phyloP scores from a whole-genome alignment of 192 early-diverging fungal species.

The Dissophora ornata region DNA sequence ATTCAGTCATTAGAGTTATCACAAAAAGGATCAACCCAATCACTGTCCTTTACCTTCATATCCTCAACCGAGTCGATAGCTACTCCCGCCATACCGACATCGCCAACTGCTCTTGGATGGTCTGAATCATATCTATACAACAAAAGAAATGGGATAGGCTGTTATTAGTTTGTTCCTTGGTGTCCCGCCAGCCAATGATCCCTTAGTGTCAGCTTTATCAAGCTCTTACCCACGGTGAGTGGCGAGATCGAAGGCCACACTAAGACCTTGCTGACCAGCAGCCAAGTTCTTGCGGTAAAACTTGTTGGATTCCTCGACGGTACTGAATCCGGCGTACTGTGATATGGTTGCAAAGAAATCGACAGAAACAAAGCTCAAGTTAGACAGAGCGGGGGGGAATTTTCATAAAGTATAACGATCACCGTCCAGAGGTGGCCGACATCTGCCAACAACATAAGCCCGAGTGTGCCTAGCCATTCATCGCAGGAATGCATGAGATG shows the following conservation, averaged over 20 bases:
- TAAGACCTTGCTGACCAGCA: constrained; percentile 89
- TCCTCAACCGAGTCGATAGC: constrained; percentile 94
- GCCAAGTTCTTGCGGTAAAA: constrained; percentile 91
- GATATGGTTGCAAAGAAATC: neutral
- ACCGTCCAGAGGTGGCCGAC: too few relatives aligned
- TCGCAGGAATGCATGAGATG: too few relatives aligned
- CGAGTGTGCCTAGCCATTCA: too few relatives aligned
- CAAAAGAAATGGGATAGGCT: neutral
- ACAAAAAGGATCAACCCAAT: too few relatives aligned
- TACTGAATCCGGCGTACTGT: constrained; percentile 91
- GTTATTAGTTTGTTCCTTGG: neutral
- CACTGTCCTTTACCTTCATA: constrained; percentile 74
- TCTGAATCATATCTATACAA: constrained; percentile 82
- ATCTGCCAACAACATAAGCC: too few relatives aligned
- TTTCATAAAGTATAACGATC: neutral
- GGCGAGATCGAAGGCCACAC: constrained; percentile 91
- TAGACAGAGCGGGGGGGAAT: too few relatives aligned
- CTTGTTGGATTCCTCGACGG: constrained; percentile 89
- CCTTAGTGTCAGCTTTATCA: too few relatives aligned
- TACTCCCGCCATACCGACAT: constrained; percentile 95
- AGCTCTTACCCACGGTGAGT: constrained; percentile 80
- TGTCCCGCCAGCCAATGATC: too few relatives aligned
- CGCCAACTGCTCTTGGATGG: constrained; percentile 89
- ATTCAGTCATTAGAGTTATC: too few relatives aligned
- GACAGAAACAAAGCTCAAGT: too few relatives aligned